Base-by-base conservation (phyloP, 306 rosid genomes). In the Oxytropis ochrocephala region DNA sequence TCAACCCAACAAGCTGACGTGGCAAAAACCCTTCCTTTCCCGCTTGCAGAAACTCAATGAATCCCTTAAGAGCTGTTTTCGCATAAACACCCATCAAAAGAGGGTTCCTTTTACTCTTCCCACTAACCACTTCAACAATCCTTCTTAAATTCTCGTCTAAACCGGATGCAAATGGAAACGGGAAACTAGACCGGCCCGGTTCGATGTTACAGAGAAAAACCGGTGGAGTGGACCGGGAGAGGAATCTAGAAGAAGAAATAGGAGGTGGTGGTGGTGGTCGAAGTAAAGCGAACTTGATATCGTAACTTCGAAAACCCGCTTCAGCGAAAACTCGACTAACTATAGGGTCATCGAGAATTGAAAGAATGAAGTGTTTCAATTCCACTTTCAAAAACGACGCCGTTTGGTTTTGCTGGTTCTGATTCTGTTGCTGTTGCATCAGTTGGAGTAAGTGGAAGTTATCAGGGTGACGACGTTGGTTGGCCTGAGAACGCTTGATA, bases 291-390 rank as follows among this genome's bases (percentile, higher is more conserved):
- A 91, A 52, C 79, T 91, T 94, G 44, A 94, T 79, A 18, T 94
- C 95, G 33, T 83, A 74, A 87, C 95, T 91, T 49, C 91, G 84
- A 49, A 91, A 94, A 19, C 95, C 95, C 0, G 95, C 99, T 53
- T 94, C 97, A 0, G 87, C 89, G 11, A 94, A 84, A 3, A 94
- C 99, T 61, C 95, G 77, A 19, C 97, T 91, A n/a, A 94, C 96
- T 11, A 83, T 89, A 55, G 99, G 99, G 69, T 94, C 99, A 27
- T 94, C 99, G 4, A 94, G 91, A n/a, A 94, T 94, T 1, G 99
- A 94, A 2, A 94, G 59, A 5, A 94, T 80, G 51, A 94, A 89
- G 73, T 94, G 90, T 29, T 94, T 94, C 36, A 94, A 75, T 79
- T 91, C 99, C 0, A 91, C 99, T 53, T 91, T 91, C 69, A 94